Percentiles rank a stretch among this genome's conserved stretches.
Conservation (phyloP, 2,329 filamentous ascomycete genomes). For the Colletotrichum chlorophyti region DNA sequence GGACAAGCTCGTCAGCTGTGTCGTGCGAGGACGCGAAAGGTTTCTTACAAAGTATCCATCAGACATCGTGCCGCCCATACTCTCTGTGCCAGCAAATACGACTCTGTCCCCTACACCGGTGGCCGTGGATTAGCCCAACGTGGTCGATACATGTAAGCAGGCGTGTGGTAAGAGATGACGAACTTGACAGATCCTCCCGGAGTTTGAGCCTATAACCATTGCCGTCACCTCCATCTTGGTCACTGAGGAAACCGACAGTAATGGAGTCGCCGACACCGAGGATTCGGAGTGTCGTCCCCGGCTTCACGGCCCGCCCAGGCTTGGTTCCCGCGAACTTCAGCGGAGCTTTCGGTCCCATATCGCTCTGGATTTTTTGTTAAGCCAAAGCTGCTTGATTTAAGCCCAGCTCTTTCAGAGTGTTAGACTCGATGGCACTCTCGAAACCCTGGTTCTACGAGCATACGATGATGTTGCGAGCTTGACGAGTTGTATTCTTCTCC, state of each 20-base stretch:
- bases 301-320: conserved; percentile 29
- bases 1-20: not conserved
- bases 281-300: conserved; percentile 41
- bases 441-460: no score
- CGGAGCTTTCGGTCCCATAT: not conserved
- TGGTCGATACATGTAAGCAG: no score
- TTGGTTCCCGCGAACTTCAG: conserved; percentile 1
- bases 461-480: no score
- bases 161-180: not conserved
- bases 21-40: not conserved
- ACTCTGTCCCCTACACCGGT: conserved; percentile 35
- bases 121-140: no score
- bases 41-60: conserved; percentile 41
- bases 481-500: no score
- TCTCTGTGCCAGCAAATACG: conserved; percentile 40
- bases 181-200: conserved; percentile 37
- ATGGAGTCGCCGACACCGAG: conserved; percentile 47
- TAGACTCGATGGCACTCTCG: no score
- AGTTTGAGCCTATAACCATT: conserved; percentile 43
- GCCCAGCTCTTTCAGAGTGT: no score
- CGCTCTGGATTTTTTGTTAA: not conserved
- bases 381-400: no score
- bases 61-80: conserved; percentile 34
- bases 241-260: conserved; percentile 36
- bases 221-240: conserved; percentile 38